Conservation (phyloP, 2,329 filamentous ascomycete genomes). For the Gremmenia infestans region DNA sequence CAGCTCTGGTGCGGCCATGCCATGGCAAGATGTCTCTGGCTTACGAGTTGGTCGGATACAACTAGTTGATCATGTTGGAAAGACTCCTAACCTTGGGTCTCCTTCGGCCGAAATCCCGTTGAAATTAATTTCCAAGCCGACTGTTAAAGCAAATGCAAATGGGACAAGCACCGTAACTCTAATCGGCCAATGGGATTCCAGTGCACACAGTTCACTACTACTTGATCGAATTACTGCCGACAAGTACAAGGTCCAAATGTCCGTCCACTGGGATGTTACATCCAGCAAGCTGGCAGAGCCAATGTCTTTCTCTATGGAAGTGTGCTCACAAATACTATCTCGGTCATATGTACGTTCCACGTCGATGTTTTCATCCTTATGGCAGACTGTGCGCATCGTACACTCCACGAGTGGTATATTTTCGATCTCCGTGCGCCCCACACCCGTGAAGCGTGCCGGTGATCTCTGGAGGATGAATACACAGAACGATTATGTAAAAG, state of each 20-base stretch:
- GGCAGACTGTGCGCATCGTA: conserved; percentile 78
- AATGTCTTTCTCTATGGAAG: conserved; percentile 78
- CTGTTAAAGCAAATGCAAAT: conserved; percentile 80
- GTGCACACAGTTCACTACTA: conserved; percentile 82
- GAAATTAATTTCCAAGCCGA: conserved; percentile 71
- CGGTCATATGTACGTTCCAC: conserved; percentile 80
- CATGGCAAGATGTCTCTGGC: conserved; percentile 78
- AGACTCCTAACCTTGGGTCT: conserved; percentile 72
- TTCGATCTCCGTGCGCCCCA: conserved; percentile 77
- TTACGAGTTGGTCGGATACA: conserved; percentile 77
- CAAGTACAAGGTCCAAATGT: conserved; percentile 85
- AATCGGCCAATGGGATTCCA: conserved; percentile 95
- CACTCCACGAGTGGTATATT: conserved; percentile 85
- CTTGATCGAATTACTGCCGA: conserved; percentile 93
- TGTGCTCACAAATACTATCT: conserved; percentile 78
- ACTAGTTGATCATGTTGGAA: conserved; percentile 78
- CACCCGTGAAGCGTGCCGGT: conserved; percentile 83
- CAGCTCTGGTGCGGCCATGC: conserved; percentile 79
- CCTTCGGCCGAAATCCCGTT: conserved; percentile 70
- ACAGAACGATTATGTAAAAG: conserved; percentile 91
- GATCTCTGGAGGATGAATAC: conserved; percentile 97
- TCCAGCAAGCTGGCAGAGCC: conserved; percentile 81
- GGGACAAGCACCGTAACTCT: conserved; percentile 84
- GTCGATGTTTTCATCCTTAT: conserved; percentile 82
- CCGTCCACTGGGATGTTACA: conserved; percentile 77